phyloP scores from a whole-genome alignment of 2,329 filamentous ascomycete species.

The Hysterium pulicare region DNA sequence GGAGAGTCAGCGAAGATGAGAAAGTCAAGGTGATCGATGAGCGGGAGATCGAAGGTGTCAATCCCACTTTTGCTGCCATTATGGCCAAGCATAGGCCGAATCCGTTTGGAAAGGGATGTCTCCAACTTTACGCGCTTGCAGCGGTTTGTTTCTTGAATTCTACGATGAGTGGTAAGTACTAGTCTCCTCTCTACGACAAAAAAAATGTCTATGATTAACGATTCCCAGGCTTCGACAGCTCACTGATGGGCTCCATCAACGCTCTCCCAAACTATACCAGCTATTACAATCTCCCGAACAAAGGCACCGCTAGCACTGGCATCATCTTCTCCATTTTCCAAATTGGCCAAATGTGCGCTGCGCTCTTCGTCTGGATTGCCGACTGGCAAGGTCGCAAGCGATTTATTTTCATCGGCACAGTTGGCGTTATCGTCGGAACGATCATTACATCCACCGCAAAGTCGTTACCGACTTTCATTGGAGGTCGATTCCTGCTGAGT shows the following conservation, averaged over 20 bases:
- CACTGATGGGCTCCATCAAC: slow-evolving; percentile 46
- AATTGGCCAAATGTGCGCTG: slow-evolving; percentile 44
- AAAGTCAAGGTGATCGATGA: neutral
- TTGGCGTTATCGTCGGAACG: slow-evolving; percentile 22
- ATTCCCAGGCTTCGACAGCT: slow-evolving; percentile 39
- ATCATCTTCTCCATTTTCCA: slow-evolving; percentile 44
- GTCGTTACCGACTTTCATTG: slow-evolving; percentile 21
- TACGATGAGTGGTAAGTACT: slow-evolving; percentile 39
- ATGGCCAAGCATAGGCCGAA: slow-evolving; percentile 21
- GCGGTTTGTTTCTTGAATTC: slow-evolving; percentile 30
- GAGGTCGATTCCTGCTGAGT: slow-evolving; percentile 21
- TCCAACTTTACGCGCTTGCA: slow-evolving; percentile 27
- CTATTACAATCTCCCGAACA: slow-evolving; percentile 37
- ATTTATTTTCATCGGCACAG: slow-evolving; percentile 42
- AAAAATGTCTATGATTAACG: neutral
- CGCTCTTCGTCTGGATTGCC: slow-evolving; percentile 43
- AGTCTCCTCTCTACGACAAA: neutral
- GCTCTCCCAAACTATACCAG: slow-evolving; percentile 41
- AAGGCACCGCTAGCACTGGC: slow-evolving; percentile 41
- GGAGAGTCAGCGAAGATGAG: neutral
- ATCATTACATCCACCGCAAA: slow-evolving; percentile 20
- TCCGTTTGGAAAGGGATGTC: slow-evolving; percentile 22
- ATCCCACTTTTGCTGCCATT: slow-evolving; percentile 16
- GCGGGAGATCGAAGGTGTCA: slow-evolving; percentile 4
- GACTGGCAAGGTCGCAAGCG: slow-evolving; percentile 46